Percentiles rank a stretch among this genome's conserved stretches.
These are phyloP conservation scores for Apiotrichum akiyoshidainum DNA, from an alignment of 1,284 basidiomycete species.

Conservation along the genomic window DNA sequence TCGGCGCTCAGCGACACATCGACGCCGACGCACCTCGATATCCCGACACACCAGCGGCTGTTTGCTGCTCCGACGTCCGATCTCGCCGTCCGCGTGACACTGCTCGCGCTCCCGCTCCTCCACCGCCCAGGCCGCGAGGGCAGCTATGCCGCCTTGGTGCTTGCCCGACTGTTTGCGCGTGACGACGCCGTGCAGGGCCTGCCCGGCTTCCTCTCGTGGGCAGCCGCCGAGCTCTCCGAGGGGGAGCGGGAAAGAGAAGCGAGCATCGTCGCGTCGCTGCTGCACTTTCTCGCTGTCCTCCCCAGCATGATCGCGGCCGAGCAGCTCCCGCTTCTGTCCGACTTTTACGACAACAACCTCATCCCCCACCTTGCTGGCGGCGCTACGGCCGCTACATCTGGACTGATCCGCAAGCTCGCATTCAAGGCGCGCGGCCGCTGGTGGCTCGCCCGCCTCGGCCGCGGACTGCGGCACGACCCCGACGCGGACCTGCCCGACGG, in stretches of 20 bases:
- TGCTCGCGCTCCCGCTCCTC: constrained; percentile 38
- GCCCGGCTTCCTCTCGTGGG: constrained; percentile 39
- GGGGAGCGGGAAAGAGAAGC: constrained; percentile 40
- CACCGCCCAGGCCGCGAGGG: constrained; percentile 47
- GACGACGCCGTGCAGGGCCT: constrained; percentile 40
- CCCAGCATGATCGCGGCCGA: constrained; percentile 34
- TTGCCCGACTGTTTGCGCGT: constrained; percentile 46
- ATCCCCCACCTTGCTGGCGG: constrained; percentile 41
- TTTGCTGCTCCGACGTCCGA: constrained; percentile 61
- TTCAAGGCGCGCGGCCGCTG: constrained; percentile 48
- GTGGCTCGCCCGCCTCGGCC: constrained; percentile 42
- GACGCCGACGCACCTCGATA: constrained; percentile 54
- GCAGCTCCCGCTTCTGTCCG: constrained; percentile 36
- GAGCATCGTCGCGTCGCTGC: constrained; percentile 34
- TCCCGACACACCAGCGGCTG: constrained; percentile 67
- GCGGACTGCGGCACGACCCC: constrained; percentile 28
- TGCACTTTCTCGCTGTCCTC: constrained; percentile 40
- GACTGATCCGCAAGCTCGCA: constrained; percentile 45
- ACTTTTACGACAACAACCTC: constrained; percentile 32
- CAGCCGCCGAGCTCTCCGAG: constrained; percentile 31
- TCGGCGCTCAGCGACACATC: constrained; percentile 59
- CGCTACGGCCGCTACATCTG: constrained; percentile 37
- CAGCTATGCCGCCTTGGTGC: constrained; percentile 43
- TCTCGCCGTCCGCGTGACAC: constrained; percentile 57
- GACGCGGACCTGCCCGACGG: constrained; percentile 75